Evolutionary conservation across 345 rosid species (phyloP).

Genomic region (Salix suchowensis): DNA sequence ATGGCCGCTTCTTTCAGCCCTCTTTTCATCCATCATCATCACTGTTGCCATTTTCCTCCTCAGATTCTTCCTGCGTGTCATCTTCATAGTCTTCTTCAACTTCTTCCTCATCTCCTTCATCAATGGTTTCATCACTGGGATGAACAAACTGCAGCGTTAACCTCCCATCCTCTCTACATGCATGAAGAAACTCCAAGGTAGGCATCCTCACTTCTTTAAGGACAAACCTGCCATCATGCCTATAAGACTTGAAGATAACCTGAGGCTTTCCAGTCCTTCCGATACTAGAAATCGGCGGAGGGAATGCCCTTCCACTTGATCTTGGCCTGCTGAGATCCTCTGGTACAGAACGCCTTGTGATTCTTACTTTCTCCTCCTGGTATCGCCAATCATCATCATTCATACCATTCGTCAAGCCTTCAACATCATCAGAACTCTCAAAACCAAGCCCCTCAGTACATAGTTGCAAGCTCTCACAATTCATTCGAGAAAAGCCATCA

Average conservation of each 20-base stretch:
- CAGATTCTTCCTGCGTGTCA: background rate
- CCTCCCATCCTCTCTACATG: slow-evolving; percentile 76
- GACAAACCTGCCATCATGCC: slow-evolving; percentile 77
- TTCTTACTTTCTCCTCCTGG: slow-evolving; percentile 20
- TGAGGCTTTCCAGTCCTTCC: slow-evolving; percentile 61
- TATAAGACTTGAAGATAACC: slow-evolving; percentile 69
- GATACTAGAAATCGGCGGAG: slow-evolving; percentile 74
- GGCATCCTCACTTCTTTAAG: slow-evolving; percentile 72
- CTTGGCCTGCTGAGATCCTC: slow-evolving; percentile 28
- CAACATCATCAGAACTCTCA: slow-evolving; percentile 70
- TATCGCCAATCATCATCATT: slow-evolving; percentile 31
- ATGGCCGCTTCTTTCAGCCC: background rate
- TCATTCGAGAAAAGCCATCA: slow-evolving; percentile 33
- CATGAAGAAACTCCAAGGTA: slow-evolving; percentile 63
- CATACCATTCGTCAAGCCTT: slow-evolving; percentile 39
- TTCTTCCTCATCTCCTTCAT: slow-evolving; percentile 25
- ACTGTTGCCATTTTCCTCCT: slow-evolving; percentile 7
- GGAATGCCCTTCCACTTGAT: slow-evolving; percentile 39
- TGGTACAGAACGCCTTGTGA: background rate
- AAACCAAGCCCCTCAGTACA: slow-evolving; percentile 91
- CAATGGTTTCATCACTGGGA: slow-evolving; percentile 41
- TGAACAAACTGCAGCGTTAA: slow-evolving; percentile 68
- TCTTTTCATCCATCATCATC: background rate
- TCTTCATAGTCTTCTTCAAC: slow-evolving; percentile 5
- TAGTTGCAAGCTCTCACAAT: slow-evolving; percentile 56